Base-by-base conservation (phyloP, 192 early-diverging fungal species). In the Geranomyces michiganensis region DNA sequence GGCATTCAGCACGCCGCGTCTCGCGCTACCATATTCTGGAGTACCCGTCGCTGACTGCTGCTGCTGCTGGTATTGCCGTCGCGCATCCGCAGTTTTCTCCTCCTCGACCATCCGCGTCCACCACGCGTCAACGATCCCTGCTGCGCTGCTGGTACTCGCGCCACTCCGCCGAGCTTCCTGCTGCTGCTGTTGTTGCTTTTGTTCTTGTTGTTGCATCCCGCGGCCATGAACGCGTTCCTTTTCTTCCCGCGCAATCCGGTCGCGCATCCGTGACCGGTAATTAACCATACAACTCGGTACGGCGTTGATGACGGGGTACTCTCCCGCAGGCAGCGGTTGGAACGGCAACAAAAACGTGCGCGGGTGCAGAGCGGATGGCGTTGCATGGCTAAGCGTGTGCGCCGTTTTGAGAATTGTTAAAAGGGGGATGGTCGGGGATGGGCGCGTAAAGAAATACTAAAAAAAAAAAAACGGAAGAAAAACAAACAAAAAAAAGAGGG, bases 271-370 rank as follows among this genome's bases (percentile, higher is more conserved):
- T 24, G 66, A 76, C 63, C 82, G 81, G 65, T 85, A 87, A 63
- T 84, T 78, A 44, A 87, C 80, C 22, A 87, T 86, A 56, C 79
- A 86, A 26, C 75, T 62, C 10, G 86, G 86, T 60, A 75, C 86
- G 55, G 73, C 51, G 55, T 86, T 84, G 63, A 86, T 82, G 41
- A 86, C 45, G 1, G 82, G 80, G 74, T 87, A 87, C 32, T 80
- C 78, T 12, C 82, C 84, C n/a, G 46, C 12, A 14, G 64, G 44
- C 29, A 81, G 36, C 9, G 82, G 86, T 46, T 44, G 46, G 55
- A 86, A 87, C 13, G 76, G 64, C 8, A 62, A 30, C 6, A 84
- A 68, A 48, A 81, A 82, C 14, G 68, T 75, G 7, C 55, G 17
- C 13, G 78, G 82, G 31, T 36, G 64, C 4, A 74, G 14, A 15